These are phyloP conservation scores for Pisolithus thermaeus DNA, from an alignment of 1,284 basidiomycete genomes.

Conservation along the genomic window DNA sequence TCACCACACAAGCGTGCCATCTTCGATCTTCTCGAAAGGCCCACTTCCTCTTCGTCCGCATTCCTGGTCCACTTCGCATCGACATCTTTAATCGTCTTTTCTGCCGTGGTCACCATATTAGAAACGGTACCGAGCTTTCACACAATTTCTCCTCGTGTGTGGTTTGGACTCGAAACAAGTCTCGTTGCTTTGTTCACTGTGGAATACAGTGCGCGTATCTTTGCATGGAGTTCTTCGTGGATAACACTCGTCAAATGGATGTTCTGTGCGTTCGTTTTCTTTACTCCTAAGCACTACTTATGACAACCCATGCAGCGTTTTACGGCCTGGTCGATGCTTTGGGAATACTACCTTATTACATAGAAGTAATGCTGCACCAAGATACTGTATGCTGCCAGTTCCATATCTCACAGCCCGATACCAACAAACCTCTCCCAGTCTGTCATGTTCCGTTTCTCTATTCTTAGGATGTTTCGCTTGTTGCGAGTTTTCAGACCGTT, in stretches of 20 bases:
- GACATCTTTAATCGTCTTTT: slow-evolving; percentile 60
- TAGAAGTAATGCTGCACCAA: slow-evolving; percentile 76
- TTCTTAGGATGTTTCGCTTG: slow-evolving; percentile 76
- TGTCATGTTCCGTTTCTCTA: slow-evolving; percentile 83
- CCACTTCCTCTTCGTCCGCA: slow-evolving; percentile 60
- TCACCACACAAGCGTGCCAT: slow-evolving; percentile 57
- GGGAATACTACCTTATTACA: slow-evolving; percentile 82
- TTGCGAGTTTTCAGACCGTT: slow-evolving; percentile 85
- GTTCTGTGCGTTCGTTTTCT: slow-evolving; percentile 47
- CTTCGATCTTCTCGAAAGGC: slow-evolving; percentile 60
- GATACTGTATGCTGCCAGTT: slow-evolving; percentile 61
- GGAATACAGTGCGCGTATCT: slow-evolving; percentile 62
- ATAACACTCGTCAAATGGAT: slow-evolving; percentile 54
- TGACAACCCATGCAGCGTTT: slow-evolving; percentile 49
- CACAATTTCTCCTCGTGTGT: slow-evolving; percentile 58
- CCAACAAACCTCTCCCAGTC: slow-evolving; percentile 40
- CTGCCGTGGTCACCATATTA: slow-evolving; percentile 75
- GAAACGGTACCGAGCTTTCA: slow-evolving; percentile 84
- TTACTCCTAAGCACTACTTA: slow-evolving; percentile 6
- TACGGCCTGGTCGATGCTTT: slow-evolving; percentile 82
- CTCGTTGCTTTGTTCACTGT: slow-evolving; percentile 79
- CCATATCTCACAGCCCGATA: not conserved
- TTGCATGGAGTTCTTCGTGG: slow-evolving; percentile 65
- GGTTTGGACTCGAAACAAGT: slow-evolving; percentile 79
- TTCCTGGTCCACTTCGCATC: slow-evolving; percentile 61